A percentile compares a stretch with the other conserved stretches of the same genome.
These are phyloP conservation scores for Cladosporium sphaerospermum DNA, from an alignment of 2,329 filamentous ascomycete species.

Conservation along the genomic window DNA sequence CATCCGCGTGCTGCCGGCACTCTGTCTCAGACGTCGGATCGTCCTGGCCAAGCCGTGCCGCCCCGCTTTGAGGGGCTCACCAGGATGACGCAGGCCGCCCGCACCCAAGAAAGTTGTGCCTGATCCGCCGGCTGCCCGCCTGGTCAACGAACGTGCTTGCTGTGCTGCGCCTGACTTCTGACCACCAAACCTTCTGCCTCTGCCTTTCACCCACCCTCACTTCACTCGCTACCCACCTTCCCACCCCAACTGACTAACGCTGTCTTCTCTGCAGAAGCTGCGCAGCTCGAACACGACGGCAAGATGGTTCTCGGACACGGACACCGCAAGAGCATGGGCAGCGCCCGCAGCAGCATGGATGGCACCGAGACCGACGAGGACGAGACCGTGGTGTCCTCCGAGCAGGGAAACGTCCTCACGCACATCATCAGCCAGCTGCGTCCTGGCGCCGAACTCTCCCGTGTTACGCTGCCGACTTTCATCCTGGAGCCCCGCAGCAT, in stretches of 20 bases:
- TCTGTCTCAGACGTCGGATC: background rate
- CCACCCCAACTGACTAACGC: background rate
- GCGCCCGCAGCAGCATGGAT: slow-evolving; percentile 39
- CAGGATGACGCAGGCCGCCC: slow-evolving; percentile 2
- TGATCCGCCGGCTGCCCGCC: background rate
- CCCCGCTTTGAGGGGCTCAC: background rate
- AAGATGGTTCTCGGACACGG: slow-evolving; percentile 46
- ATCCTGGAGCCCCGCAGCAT: slow-evolving; percentile 97
- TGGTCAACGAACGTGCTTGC: background rate
- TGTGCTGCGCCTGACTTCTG: slow-evolving; percentile 6
- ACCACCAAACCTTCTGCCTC: background rate
- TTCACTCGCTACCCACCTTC: background rate
- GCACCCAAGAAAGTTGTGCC: background rate
- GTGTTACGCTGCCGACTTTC: slow-evolving; percentile 92
- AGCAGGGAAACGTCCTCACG: slow-evolving; percentile 92
- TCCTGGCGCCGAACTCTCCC: slow-evolving; percentile 88
- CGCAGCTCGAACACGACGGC: background rate
- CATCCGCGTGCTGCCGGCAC: background rate
- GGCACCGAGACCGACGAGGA: slow-evolving; percentile 38
- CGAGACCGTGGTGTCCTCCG: slow-evolving; percentile 76
- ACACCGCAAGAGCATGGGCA: slow-evolving; percentile 37
- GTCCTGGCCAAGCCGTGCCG: slow-evolving; percentile 3
- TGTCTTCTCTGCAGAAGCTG: background rate
- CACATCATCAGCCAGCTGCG: slow-evolving; percentile 97
- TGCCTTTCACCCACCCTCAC: background rate